phyloP scores from a whole-genome alignment of 176 grass and related monocot genomes.

The Lolium multiflorum region DNA sequence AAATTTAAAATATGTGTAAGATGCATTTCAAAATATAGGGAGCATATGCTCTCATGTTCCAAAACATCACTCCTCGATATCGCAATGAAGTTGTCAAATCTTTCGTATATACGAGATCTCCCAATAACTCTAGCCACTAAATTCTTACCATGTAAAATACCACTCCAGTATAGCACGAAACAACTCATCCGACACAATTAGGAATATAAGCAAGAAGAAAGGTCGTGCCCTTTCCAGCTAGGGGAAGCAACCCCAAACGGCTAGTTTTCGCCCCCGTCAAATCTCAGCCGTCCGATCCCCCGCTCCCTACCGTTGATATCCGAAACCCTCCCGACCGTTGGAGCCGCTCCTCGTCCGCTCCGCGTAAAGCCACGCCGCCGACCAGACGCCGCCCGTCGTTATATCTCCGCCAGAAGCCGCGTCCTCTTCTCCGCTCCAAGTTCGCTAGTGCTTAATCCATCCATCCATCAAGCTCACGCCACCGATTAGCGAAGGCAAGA shows the following conservation, averaged over 20 bases:
- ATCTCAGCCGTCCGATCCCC: constrained; percentile 64
- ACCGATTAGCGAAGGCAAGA: not conserved
- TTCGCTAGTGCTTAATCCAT: constrained; percentile 25
- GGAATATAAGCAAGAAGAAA: not conserved
- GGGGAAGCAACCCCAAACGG: constrained; percentile 49
- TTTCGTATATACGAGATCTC: not conserved
- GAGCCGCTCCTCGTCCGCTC: constrained; percentile 36
- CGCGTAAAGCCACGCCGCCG: constrained; percentile 28
- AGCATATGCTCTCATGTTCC: too few relatives aligned
- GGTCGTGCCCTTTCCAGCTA: not conserved
- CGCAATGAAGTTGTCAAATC: not conserved
- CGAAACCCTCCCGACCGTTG: constrained; percentile 71
- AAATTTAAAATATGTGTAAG: too few relatives aligned
- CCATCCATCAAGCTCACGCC: not conserved
- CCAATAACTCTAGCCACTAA: not conserved
- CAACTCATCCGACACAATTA: not conserved
- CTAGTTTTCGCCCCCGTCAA: constrained; percentile 41
- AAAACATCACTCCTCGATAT: too few relatives aligned
- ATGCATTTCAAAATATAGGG: too few relatives aligned
- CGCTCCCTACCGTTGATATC: constrained; percentile 66
- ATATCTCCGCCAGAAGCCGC: constrained; percentile 33
- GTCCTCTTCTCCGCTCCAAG: constrained; percentile 16
- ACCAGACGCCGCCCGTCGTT: constrained; percentile 2
- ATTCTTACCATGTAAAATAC: not conserved
- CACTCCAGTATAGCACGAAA: not conserved